These are phyloP conservation scores for Cryptococcus depauperatus DNA, from an alignment of 1,284 basidiomycete genomes.

Conservation along the genomic window DNA sequence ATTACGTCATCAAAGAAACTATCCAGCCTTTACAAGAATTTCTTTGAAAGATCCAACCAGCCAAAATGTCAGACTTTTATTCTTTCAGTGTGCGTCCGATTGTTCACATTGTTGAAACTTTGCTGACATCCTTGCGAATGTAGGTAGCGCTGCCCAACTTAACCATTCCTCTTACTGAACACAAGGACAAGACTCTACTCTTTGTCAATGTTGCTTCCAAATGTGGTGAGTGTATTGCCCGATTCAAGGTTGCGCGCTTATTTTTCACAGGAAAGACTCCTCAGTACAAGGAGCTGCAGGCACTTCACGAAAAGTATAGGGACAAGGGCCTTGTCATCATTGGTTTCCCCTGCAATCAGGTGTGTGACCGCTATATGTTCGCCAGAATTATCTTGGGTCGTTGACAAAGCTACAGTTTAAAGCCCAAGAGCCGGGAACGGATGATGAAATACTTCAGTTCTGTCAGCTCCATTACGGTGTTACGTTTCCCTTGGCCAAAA, in stretches of 20 bases:
- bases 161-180: constrained; percentile 30
- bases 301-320: constrained; percentile 74
- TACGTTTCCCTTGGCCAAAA: constrained; percentile 74
- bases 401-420: constrained; percentile 41
- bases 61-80: too few species aligned
- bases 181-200: constrained; percentile 40
- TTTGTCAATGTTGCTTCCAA: constrained; percentile 45
- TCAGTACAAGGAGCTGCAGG: constrained; percentile 80
- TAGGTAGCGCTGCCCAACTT: constrained; percentile 40
- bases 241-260: background rate
- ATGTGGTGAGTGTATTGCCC: constrained; percentile 26
- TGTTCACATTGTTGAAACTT: background rate
- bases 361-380: constrained; percentile 35
- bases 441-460: constrained; percentile 56
- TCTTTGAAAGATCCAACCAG: too few species aligned
- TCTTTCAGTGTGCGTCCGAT: background rate
- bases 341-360: constrained; percentile 90
- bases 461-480: constrained; percentile 67
- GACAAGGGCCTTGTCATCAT: constrained; percentile 66
- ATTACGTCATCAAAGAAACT: too few species aligned
- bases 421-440: constrained; percentile 67
- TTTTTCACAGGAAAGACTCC: constrained; percentile 61
- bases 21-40: too few species aligned
- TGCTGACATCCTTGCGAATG: background rate
- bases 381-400: too few species aligned